phyloP scores from a whole-genome alignment of 2,329 filamentous ascomycete genomes.

The Capronia coronata region DNA sequence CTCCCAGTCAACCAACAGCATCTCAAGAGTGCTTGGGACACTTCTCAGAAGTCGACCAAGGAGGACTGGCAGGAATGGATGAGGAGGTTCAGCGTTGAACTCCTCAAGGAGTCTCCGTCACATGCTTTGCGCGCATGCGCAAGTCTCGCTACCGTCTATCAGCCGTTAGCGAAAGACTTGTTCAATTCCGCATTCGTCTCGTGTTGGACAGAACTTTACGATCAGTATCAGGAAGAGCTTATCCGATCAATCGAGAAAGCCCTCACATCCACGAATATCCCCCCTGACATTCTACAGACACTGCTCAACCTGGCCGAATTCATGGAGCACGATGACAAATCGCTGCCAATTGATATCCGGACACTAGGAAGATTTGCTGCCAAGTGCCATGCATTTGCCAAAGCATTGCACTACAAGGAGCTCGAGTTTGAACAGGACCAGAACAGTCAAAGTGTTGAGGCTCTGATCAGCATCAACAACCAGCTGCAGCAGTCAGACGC shows the following conservation, averaged over 20 bases:
- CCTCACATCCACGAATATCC: conserved; percentile 89
- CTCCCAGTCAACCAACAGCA: conserved; percentile 96
- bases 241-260: conserved; percentile 94
- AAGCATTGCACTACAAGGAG: conserved; percentile 97
- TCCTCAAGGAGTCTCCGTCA: conserved; percentile 91
- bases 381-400: conserved; percentile 95
- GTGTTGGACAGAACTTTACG: conserved; percentile 96
- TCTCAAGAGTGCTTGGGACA: conserved; percentile 94
- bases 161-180: conserved; percentile 81
- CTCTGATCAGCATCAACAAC: conserved; percentile 98
- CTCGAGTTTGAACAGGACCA: conserved; percentile 97
- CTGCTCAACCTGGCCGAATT: conserved; percentile 96
- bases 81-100: conserved; percentile 86
- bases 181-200: conserved; percentile 99
- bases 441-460: conserved; percentile 89
- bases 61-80: conserved; percentile 99
- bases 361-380: conserved; percentile 90
- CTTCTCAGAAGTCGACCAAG: conserved; percentile 89
- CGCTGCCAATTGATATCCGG: conserved; percentile 91
- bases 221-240: conserved; percentile 93
- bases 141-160: conserved; percentile 80
- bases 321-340: conserved; percentile 99
- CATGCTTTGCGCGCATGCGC: conserved; percentile 91
- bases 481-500: conserved; percentile 97
- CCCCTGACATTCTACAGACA: conserved; percentile 88